phyloP scores from a whole-genome alignment of 805 yeast species.

The Barnettozyma sp. region DNA sequence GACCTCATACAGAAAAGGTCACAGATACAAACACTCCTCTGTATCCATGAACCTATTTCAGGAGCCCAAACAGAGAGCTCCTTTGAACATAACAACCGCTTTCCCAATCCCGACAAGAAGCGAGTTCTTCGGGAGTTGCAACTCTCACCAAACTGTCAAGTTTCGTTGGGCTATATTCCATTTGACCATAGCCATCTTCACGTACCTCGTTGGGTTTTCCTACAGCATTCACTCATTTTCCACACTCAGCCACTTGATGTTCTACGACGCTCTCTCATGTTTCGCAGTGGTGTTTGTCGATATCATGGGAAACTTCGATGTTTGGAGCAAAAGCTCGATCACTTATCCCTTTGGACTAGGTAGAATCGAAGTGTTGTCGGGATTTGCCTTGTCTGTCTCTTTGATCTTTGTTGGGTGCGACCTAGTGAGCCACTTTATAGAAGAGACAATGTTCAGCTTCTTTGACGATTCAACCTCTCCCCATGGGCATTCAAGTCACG shows the following conservation, averaged over 20 bases:
- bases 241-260: constrained; percentile 79
- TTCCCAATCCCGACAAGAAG: constrained; percentile 38
- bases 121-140: constrained; percentile 59
- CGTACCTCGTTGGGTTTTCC: constrained; percentile 54
- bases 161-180: constrained; percentile 57
- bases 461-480: constrained; percentile 20
- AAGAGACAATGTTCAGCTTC: constrained; percentile 49
- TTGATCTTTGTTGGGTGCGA: constrained; percentile 89
- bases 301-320: constrained; percentile 84
- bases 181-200: constrained; percentile 41
- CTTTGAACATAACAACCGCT: constrained; percentile 69
- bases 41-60: constrained; percentile 94
- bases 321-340: constrained; percentile 78
- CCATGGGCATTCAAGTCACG: constrained; percentile 19
- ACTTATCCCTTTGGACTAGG: constrained; percentile 90
- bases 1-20: constrained; percentile 84
- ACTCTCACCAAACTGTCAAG: constrained; percentile 48
- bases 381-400: constrained; percentile 81
- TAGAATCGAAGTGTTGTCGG: constrained; percentile 80
- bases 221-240: constrained; percentile 54
- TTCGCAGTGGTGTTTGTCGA: constrained; percentile 63
- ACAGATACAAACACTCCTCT: constrained; percentile 90
- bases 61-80: constrained; percentile 75
- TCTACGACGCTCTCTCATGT: constrained; percentile 81
- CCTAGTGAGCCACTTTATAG: constrained; percentile 77